Conservation (phyloP, 495 filamentous ascomycete genomes). For the Rhypophila decipiens region DNA sequence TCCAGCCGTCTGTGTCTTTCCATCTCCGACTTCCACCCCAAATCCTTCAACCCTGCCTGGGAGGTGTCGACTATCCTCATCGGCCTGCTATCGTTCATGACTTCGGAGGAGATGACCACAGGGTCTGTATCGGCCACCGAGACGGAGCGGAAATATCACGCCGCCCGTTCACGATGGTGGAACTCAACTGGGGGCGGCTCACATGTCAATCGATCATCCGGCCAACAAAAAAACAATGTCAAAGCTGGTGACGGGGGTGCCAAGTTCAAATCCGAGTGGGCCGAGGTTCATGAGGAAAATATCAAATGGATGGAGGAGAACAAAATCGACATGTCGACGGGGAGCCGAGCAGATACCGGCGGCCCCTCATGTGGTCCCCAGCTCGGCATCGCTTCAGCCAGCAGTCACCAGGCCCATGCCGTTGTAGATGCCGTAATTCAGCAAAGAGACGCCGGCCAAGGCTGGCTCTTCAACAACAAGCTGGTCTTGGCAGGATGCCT, state of each 20-base stretch:
- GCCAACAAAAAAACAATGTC: slow-evolving; percentile 43
- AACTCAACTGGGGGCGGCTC: slow-evolving; percentile 94
- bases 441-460: slow-evolving; percentile 70
- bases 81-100: slow-evolving; percentile 94
- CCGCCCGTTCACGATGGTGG: slow-evolving; percentile 85
- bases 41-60: slow-evolving; percentile 99
- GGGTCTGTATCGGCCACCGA: slow-evolving; percentile 78
- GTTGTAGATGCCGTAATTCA: slow-evolving; percentile 69
- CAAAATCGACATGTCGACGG: slow-evolving; percentile 72
- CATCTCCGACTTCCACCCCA: slow-evolving; percentile 95
- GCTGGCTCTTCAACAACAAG: slow-evolving; percentile 76
- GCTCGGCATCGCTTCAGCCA: slow-evolving; percentile 59
- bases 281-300: slow-evolving; percentile 84
- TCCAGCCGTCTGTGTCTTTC: slow-evolving; percentile 86
- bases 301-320: slow-evolving; percentile 87
- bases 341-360: slow-evolving; percentile 44
- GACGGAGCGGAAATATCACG: slow-evolving; percentile 69
- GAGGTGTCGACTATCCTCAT: slow-evolving; percentile 95
- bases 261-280: slow-evolving; percentile 86
- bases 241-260: slow-evolving; percentile 83
- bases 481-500: slow-evolving; percentile 58
- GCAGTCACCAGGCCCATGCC: slow-evolving; percentile 64
- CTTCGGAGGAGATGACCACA: slow-evolving; percentile 97
- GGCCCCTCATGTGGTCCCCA: slow-evolving; percentile 60
- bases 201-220: slow-evolving; percentile 35